Base-by-base conservation (phyloP, 495 filamentous ascomycete species). In the Barbatosphaeria neglecta region DNA sequence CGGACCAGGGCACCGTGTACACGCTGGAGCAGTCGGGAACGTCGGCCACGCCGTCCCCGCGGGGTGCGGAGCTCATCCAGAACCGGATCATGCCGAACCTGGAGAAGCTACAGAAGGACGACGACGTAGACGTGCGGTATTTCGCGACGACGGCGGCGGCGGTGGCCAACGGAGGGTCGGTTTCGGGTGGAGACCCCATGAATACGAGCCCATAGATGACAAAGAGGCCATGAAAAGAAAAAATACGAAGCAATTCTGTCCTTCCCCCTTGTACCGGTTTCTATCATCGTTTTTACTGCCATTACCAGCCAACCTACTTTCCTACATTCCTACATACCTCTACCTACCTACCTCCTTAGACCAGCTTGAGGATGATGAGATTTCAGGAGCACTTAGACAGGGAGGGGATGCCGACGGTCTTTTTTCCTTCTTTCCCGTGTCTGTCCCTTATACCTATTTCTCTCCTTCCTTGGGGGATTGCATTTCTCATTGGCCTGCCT, bases 41-140 rank as follows among this genome's bases (percentile, higher is more conserved):
- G 43, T 67, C 74, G 9, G 70, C 65, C 41, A 58, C 72, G 19
- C 75, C 87, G 5, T 87, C 86, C 37, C 76, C 83, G 16, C 73
- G 75, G 56, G 84, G 86, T 41, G 78, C 84, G 52, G 82, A 92
- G 51, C 74, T 96, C 50, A 89, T 97, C 58, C 80, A 89, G 57
- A 80, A 88, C 65, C 81, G 81, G 55, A 83, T 97, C 62, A 67
- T 95, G 57, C 89, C 92, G 22, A 89, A 83, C 60, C 62, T 98
- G 57, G 87, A 93, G 70, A 98, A 96, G 69, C 70, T 98, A 52
- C 86, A 93, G 70, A 81, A 83, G 66, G 92, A 98, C 59, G 87
- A 94, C 40, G 92, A 98, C 73, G 90, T 96, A 52, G 92, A 98
- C 70, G 92, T 98, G 55, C 78, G 92, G 56, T 98, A 88, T 66